phyloP scores from a whole-genome alignment of 1,284 basidiomycete species.

The Schizophyllum amplum region DNA sequence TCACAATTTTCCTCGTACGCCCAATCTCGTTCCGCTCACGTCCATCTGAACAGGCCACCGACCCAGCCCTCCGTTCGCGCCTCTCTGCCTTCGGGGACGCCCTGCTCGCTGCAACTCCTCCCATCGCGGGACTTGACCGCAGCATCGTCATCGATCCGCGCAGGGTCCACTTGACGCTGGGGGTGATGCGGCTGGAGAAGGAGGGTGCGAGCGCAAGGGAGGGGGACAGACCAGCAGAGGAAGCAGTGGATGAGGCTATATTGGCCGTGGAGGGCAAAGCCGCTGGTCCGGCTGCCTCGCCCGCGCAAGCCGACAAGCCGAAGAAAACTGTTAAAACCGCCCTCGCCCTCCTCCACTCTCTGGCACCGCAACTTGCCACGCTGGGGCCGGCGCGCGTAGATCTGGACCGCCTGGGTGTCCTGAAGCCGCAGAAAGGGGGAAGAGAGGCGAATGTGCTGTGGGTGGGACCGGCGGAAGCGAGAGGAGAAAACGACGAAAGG shows the following conservation, averaged over 20 bases:
- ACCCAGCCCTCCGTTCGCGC: neutral
- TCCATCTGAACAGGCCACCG: neutral
- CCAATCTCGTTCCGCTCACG: too few relatives aligned
- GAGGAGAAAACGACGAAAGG: constrained; percentile 21
- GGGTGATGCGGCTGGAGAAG: constrained; percentile 50
- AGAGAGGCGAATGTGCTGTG: constrained; percentile 50
- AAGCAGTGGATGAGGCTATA: too few relatives aligned
- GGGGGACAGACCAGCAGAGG: constrained; percentile 12
- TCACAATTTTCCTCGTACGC: too few relatives aligned
- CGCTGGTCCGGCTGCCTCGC: neutral
- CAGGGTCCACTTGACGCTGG: constrained; percentile 61
- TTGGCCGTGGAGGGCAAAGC: too few relatives aligned
- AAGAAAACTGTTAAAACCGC: constrained; percentile 36
- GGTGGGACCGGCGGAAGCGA: constrained; percentile 33
- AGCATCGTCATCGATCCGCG: constrained; percentile 53
- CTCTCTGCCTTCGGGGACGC: neutral
- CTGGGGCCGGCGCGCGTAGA: constrained; percentile 32
- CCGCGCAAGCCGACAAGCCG: neutral
- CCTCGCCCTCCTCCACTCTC: constrained; percentile 35
- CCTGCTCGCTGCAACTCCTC: neutral
- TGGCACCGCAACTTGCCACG: constrained; percentile 35
- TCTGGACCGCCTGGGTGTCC: constrained; percentile 42
- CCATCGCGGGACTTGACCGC: constrained; percentile 48
- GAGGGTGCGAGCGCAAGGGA: neutral
- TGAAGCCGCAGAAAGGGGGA: constrained; percentile 35